phyloP scores from a whole-genome alignment of 2,329 filamentous ascomycete genomes.

The Exophiala xenobiotica region DNA sequence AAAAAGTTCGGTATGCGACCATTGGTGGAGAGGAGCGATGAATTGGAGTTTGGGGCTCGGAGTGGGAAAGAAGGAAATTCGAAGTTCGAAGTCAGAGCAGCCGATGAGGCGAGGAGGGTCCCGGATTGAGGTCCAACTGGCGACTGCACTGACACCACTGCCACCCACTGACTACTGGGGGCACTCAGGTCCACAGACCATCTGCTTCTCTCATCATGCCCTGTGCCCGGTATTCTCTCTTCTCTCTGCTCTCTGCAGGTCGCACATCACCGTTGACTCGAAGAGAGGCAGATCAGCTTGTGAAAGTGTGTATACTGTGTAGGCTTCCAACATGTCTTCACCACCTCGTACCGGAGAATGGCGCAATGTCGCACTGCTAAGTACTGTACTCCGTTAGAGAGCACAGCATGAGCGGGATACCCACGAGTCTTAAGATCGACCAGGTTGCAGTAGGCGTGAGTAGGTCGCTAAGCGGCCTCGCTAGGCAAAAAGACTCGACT shows the following conservation, averaged over 20 bases:
- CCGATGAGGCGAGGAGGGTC: background rate
- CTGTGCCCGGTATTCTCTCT: too few species aligned
- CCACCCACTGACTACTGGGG: too few species aligned
- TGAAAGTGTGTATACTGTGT: too few species aligned
- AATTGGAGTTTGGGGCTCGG: slow-evolving; percentile 12
- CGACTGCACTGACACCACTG: too few species aligned
- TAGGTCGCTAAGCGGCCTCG: slow-evolving; percentile 14
- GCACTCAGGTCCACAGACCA: too few species aligned
- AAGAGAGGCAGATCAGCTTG: too few species aligned
- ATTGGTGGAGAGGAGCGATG: slow-evolving; percentile 3
- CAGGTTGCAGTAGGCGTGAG: slow-evolving; percentile 1
- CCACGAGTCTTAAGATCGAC: slow-evolving; percentile 18
- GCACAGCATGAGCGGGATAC: slow-evolving; percentile 13
- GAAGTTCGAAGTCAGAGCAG: slow-evolving; percentile 1
- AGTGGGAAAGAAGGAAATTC: slow-evolving; percentile 21
- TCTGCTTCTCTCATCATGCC: too few species aligned
- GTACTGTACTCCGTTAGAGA: slow-evolving; percentile 6
- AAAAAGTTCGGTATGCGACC: background rate
- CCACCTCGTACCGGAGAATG: slow-evolving; percentile 7
- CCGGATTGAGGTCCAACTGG: too few species aligned
- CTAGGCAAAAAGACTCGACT: slow-evolving; percentile 11
- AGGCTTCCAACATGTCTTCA: too few species aligned
- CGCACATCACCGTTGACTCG: background rate
- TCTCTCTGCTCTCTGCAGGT: too few species aligned
- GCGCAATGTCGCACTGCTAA: background rate